phyloP scores from a whole-genome alignment of 2,329 filamentous ascomycete species.

The Lasiodiplodia gonubiensis region DNA sequence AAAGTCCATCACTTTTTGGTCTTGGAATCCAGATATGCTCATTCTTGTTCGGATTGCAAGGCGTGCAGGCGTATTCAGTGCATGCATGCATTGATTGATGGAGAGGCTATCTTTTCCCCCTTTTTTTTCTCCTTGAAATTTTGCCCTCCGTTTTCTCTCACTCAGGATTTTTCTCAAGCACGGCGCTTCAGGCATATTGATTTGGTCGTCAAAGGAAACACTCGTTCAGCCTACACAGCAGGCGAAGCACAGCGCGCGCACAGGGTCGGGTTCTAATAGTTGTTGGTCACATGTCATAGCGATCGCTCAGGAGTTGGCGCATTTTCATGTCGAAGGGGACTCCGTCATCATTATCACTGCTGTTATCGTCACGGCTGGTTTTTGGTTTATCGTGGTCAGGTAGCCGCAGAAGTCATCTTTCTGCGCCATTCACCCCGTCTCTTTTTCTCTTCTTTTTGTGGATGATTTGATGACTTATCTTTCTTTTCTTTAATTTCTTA shows the following conservation, averaged over 20 bases:
- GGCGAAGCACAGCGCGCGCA: conserved; percentile 2
- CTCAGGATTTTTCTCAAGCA: conserved; percentile 3
- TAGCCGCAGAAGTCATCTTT: not conserved
- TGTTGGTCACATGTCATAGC: conserved; percentile 11
- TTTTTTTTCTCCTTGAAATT: not conserved
- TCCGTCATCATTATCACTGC: not conserved
- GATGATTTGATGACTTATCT: conserved; percentile 21
- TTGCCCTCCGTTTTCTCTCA: not conserved
- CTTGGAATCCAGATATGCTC: not conserved
- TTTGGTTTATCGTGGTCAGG: not conserved
- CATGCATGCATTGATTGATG: not conserved
- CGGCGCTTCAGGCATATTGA: conserved; percentile 17
- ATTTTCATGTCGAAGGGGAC: not conserved
- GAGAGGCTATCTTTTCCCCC: not conserved
- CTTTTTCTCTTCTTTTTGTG: not conserved
- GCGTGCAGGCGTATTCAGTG: conserved; percentile 16
- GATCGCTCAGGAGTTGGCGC: conserved; percentile 12
- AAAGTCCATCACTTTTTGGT: not conserved
- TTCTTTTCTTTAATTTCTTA: conserved; percentile 2
- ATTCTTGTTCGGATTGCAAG: not conserved
- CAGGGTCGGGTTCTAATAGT: conserved; percentile 2
- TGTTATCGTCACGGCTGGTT: conserved; percentile 6
- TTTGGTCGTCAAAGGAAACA: not conserved
- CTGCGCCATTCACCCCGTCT: not conserved
- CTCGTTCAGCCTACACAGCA: conserved; percentile 1